phyloP scores from a whole-genome alignment of 768 basidiomycete genomes.

The Phylloporus sp. region DNA sequence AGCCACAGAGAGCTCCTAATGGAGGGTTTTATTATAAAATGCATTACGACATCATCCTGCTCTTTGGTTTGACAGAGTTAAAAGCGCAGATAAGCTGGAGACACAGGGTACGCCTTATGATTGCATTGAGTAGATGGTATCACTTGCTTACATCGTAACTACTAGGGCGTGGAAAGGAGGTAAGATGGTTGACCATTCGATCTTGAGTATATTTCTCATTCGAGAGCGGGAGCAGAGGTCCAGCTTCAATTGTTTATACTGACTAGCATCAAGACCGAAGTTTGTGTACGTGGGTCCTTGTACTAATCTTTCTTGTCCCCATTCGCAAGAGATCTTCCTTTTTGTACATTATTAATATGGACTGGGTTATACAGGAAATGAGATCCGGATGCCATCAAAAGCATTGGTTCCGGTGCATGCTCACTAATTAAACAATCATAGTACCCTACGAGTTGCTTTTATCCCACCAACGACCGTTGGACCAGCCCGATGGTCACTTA shows the following conservation, averaged over 20 bases:
- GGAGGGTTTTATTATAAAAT: conserved; percentile 13
- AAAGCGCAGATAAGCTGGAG: conserved; percentile 45
- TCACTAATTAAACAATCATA: too few relatives aligned
- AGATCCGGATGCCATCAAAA: too few relatives aligned
- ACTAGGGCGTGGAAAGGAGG: conserved; percentile 8
- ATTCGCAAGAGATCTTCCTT: too few relatives aligned
- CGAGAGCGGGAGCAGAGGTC: neutral
- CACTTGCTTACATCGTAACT: neutral
- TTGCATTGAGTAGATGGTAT: neutral
- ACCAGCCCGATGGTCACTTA: too few relatives aligned
- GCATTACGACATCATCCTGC: conserved; percentile 34
- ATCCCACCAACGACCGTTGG: too few relatives aligned
- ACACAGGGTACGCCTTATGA: conserved; percentile 19
- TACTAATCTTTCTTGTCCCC: too few relatives aligned
- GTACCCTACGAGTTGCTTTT: too few relatives aligned
- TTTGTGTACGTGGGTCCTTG: neutral
- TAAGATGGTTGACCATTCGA: neutral
- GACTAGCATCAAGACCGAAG: too few relatives aligned
- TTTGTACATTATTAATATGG: too few relatives aligned
- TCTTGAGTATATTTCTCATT: neutral
- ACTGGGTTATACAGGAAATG: too few relatives aligned
- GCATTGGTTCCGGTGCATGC: too few relatives aligned
- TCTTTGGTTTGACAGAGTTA: conserved; percentile 42
- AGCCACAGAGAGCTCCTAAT: neutral
- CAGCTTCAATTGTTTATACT: conserved; percentile 4